Evolutionary conservation across 2,329 filamentous ascomycete genomes (phyloP), one percentile per base, ranked within the genome.

Genomic region (Botrytis sinoallii): DNA sequence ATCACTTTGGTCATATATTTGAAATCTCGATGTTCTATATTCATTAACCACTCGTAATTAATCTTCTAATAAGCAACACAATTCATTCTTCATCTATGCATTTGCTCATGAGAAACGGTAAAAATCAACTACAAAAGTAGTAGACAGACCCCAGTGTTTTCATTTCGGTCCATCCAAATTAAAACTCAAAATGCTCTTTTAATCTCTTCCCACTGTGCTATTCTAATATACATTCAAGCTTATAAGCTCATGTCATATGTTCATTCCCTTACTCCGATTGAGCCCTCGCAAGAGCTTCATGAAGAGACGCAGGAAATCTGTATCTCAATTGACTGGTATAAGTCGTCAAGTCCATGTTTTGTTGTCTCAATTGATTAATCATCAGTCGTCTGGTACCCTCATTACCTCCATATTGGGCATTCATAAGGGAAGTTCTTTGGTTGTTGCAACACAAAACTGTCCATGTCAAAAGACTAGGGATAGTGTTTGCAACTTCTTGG

Each of bases 251-350:
- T 66, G 20, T 22, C 44, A 32, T 63, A 67, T 65, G n/a, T 52
- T 32, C 42, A 42, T 32, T 44, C 61, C 72, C n/a, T 76, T 73
- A 79, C 48, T 79, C 78, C 16, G 78, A 77, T 63, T 81, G 79
- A 59, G 93, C 94, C 80, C 91, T 89, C 67, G 94, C 95, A 80
- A 98, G 85, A 76, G 92, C 93, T 85, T 98, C 95, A 83, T 97
- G 95, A 72, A 98, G 87, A 80, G 93, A 89, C 55, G 93, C 92
- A 69, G 94, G 93, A 84, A 98, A 88, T 80, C 96, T 91, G 84
- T 97, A 98, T 80, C 93, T 91, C 81, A 98, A 90, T 87, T 97
- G 90, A 73, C 94, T 95, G 25, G 94, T 95, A 85, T 97, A 98
- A 22, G 96, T 92, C 85, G 96, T 97, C 79, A 98, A 84, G 83